Percentiles rank a stretch among this genome's conserved stretches.
These are phyloP conservation scores for Diaporthe amygdali DNA, from an alignment of 2,329 filamentous ascomycete genomes.

Conservation along the genomic window DNA sequence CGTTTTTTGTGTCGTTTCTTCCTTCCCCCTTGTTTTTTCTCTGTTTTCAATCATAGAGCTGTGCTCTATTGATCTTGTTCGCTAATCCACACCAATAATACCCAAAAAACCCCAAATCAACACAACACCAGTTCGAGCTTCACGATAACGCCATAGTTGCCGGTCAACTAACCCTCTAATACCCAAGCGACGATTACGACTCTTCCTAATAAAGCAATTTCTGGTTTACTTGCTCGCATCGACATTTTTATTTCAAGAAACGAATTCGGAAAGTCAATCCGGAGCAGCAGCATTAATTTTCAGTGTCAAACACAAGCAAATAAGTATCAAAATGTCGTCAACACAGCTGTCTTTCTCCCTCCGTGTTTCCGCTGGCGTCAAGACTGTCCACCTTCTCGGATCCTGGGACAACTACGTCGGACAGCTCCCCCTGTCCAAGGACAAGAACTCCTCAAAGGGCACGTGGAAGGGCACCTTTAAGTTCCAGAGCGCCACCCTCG, in stretches of 20 bases:
- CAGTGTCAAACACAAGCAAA: conserved; percentile 40
- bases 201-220: conserved; percentile 51
- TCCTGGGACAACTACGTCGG: conserved; percentile 98
- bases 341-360: conserved; percentile 96
- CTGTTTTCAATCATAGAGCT: conserved; percentile 36
- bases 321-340: conserved; percentile 73
- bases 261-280: conserved; percentile 42
- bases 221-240: conserved; percentile 62
- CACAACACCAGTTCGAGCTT: conserved; percentile 31
- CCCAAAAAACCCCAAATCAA: conserved; percentile 41
- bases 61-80: conserved; percentile 39
- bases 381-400: conserved; percentile 95
- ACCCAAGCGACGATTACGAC: conserved; percentile 42
- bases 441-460: conserved; percentile 82
- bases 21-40: conserved; percentile 35
- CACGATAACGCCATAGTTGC: conserved; percentile 47
- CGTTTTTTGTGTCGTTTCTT: conserved; percentile 47
- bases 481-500: conserved; percentile 86
- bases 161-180: conserved; percentile 49
- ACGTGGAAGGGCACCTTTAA: conserved; percentile 97
- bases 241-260: conserved; percentile 30
- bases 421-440: conserved; percentile 92
- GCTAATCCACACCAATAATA: conserved; percentile 26
- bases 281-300: conserved; percentile 39
- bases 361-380: conserved; percentile 93